Conservation (phyloP, 202 grass and related monocot species). For the Dendrocalamus latiflorus region DNA sequence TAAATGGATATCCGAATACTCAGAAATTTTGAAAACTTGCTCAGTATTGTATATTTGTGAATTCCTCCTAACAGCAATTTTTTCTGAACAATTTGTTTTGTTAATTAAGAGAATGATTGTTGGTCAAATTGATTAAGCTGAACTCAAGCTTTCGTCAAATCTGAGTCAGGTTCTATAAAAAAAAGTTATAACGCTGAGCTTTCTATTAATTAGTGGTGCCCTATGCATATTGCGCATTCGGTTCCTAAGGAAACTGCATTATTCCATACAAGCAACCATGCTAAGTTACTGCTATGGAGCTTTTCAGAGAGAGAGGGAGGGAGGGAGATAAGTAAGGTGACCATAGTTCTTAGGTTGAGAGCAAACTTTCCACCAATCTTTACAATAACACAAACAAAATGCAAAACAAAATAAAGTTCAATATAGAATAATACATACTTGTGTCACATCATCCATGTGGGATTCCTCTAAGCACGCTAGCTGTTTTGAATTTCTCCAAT, state of each 20-base stretch:
- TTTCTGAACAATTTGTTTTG: neutral
- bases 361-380: neutral
- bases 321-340: neutral
- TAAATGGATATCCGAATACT: neutral
- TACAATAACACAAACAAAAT: neutral
- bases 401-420: neutral
- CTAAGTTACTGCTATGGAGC: no score
- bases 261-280: neutral
- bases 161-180: neutral
- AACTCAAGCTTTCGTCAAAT: neutral
- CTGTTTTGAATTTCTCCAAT: conserved; percentile 90
- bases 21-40: neutral
- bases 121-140: neutral
- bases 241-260: neutral
- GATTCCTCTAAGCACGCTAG: conserved; percentile 79
- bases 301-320: neutral
- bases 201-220: neutral
- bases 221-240: neutral
- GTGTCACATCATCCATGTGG: conserved; percentile 90
- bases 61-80: neutral
- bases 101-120: neutral
- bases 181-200: neutral
- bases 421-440: conserved; percentile 37
- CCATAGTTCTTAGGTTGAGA: neutral
- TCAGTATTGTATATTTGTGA: neutral